Conservation (phyloP, 164 flowering plant genomes). For the Piper longum region DNA sequence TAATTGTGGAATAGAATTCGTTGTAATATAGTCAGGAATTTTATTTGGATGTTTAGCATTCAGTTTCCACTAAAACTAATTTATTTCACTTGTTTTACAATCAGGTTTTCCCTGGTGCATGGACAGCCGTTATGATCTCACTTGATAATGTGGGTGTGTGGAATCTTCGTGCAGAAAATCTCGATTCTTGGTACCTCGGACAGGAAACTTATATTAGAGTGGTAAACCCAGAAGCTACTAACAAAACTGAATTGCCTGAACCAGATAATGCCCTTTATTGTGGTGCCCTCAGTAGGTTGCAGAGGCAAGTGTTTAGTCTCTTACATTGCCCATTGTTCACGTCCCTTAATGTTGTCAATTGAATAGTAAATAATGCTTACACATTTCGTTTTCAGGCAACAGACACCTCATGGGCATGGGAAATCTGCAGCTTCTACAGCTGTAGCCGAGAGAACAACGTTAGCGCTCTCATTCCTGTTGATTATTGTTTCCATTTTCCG, state of each 20-base stretch:
- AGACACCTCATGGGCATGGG: constrained; percentile 16
- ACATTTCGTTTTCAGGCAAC: not conserved
- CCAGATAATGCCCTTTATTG: constrained; percentile 80
- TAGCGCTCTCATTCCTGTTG: not conserved
- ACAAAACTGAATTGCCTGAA: constrained; percentile 59
- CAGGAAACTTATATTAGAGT: constrained; percentile 76
- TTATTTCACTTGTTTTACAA: not conserved
- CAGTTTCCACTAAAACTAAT: not conserved
- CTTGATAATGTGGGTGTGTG: constrained; percentile 91
- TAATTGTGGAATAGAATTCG: no score
- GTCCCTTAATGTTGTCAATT: not conserved
- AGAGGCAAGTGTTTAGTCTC: constrained; percentile 21
- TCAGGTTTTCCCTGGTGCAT: constrained; percentile 86
- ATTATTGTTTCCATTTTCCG: constrained; percentile 4
- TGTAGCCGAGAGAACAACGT: constrained; percentile 1
- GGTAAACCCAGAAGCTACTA: constrained; percentile 67
- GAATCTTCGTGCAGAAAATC: constrained; percentile 89
- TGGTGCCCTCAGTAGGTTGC: constrained; percentile 46
- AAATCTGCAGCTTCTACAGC: constrained; percentile 25
- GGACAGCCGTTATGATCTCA: constrained; percentile 80
- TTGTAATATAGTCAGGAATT: no score
- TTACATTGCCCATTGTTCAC: not conserved
- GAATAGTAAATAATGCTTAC: not conserved
- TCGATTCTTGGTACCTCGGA: constrained; percentile 88
- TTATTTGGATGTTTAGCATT: not conserved